Conservation (phyloP, 345 rosid species). For the Eucalyptus melliodora region DNA sequence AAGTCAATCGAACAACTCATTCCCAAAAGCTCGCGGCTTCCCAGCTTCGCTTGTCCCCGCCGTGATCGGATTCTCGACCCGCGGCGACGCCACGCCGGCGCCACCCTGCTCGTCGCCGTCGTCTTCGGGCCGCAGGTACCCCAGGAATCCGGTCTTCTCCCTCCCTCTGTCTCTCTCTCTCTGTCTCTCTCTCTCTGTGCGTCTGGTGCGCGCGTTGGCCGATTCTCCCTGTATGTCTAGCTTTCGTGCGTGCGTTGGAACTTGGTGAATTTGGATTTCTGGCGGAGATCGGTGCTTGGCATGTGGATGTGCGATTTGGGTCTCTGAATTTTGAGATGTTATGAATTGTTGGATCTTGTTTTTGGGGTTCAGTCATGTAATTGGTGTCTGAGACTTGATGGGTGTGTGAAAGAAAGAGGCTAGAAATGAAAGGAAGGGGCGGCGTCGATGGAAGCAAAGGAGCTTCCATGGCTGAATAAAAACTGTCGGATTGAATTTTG, state of each 20-base stretch:
- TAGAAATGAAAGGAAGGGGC: neutral
- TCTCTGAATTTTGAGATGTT: neutral
- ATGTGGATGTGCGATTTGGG: neutral
- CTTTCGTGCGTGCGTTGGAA: neutral
- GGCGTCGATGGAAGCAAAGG: neutral
- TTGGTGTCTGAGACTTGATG: neutral
- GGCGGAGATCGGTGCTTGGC: neutral
- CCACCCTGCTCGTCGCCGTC: neutral
- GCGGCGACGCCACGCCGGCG: neutral
- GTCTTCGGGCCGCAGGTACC: neutral
- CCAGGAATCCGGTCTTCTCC: neutral
- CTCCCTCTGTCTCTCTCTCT: neutral
- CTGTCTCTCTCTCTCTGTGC: neutral
- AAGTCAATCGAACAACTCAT: neutral
- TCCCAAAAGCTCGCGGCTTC: neutral
- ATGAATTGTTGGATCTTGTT: neutral
- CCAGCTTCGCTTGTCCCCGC: neutral
- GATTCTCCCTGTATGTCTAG: neutral
- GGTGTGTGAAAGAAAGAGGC: neutral
- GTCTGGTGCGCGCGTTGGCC: neutral
- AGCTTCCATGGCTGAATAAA: neutral
- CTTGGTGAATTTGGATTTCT: neutral
- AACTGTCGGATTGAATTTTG: neutral
- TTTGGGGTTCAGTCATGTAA: neutral
- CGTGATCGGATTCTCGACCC: neutral